These are phyloP conservation scores for Sugiyamaella paludigena DNA, from an alignment of 1,139 yeast genomes.

Conservation along the genomic window DNA sequence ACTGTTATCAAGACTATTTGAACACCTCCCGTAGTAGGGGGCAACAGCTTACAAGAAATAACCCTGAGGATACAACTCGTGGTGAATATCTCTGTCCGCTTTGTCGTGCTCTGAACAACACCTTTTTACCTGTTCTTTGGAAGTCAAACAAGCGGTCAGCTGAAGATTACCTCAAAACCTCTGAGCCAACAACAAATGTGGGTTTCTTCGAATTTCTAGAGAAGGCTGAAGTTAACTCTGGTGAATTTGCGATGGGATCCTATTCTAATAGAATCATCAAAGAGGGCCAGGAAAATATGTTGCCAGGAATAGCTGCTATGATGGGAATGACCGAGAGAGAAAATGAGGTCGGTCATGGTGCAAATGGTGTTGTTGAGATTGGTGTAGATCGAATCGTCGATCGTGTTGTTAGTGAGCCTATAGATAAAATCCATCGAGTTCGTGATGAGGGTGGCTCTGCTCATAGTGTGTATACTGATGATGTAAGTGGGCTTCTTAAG, in stretches of 20 bases:
- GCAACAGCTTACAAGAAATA: constrained; percentile 72
- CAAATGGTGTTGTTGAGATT: not conserved
- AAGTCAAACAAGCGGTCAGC: constrained; percentile 17
- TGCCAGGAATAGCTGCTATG: constrained; percentile 1
- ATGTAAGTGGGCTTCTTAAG: constrained; percentile 34
- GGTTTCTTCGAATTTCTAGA: not conserved
- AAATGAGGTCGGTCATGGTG: not conserved
- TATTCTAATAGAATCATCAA: not conserved
- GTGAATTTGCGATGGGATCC: too few species aligned
- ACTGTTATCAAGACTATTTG: constrained; percentile 67
- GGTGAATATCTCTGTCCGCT: constrained; percentile 85
- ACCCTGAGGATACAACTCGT: constrained; percentile 70
- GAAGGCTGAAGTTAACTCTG: not conserved
- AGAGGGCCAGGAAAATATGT: constrained; percentile 5
- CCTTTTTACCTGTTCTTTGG: constrained; percentile 72
- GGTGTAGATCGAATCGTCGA: constrained; percentile 1
- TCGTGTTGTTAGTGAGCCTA: constrained; percentile 9
- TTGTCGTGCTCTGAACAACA: constrained; percentile 82
- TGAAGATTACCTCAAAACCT: not conserved
- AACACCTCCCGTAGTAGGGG: constrained; percentile 54
- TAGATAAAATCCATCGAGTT: constrained; percentile 4
- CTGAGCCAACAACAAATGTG: not conserved
- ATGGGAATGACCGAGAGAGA: constrained; percentile 2
- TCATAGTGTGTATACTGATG: constrained; percentile 1
- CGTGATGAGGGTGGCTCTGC: not conserved